Evolutionary conservation across 495 filamentous ascomycete species (phyloP), one percentile per base, ranked within the genome.

Genomic region (Daldinia loculata): DNA sequence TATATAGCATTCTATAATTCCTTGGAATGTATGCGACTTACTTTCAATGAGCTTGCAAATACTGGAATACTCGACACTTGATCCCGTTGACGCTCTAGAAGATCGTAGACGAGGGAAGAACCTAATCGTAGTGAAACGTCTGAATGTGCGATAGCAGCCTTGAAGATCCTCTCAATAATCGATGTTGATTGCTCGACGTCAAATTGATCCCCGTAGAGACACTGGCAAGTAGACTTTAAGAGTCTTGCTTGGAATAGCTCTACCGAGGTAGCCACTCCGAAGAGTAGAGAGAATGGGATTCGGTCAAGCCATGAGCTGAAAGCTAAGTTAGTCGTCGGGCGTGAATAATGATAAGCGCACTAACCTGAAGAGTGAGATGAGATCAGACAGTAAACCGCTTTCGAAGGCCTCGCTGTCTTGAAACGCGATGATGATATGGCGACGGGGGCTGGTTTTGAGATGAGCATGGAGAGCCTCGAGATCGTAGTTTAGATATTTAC

Each of bases 331-430:
- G 70, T 32, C 22, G 29, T 58, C n/a, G 50, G 50, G 27, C 3
- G 27, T 53, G 7, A 29, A 15, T 2, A n/a, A 14, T 2, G 1
- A 4, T 14, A 0, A 30, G 11, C n/a, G 17, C 9, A 78, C 86
- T 61, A 81, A 96, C 92, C 88, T 90, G 55, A 98, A 87, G 4
- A 98, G 80, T 24, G 86, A 86, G 41, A 98, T 84, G 29, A 97
- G 77, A 76, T 98, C 93, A 1, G 87, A 88, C 32, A 98, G 79
- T 29, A 98, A 78, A n/a, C 79, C 82, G 36, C 85, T 86, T 74
- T 98, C 94, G 75, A 98, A 98, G 5, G 91, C 94, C 78, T 99
- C 96, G 66, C 92, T 96, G 76, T 98, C 96, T 74, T 92, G 89
- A 57, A 99, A 89, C 14, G 90, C 89, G 22, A 99, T 77, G 7